phyloP scores from a whole-genome alignment of 331 rosid genomes.

The Quercus phellos region DNA sequence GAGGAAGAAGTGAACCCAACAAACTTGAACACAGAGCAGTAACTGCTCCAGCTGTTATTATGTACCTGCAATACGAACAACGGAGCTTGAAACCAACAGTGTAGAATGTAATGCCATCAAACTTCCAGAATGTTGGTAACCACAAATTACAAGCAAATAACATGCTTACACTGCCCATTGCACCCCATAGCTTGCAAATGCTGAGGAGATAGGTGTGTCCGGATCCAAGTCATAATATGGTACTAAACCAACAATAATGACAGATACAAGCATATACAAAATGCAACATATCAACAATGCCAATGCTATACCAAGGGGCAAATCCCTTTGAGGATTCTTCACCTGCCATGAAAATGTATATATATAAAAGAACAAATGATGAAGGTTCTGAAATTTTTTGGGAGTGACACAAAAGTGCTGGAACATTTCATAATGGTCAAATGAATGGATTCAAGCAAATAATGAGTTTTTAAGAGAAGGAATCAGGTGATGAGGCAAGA shows the following conservation, averaged over 20 bases:
- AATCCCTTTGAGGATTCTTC: constrained; percentile 85
- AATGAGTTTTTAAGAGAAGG: not conserved
- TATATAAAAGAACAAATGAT: not conserved
- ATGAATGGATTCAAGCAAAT: not conserved
- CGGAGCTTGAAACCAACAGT: not conserved
- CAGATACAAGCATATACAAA: constrained; percentile 78
- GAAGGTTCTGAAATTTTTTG: not conserved
- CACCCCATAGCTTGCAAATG: constrained; percentile 78
- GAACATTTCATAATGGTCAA: not conserved
- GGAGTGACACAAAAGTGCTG: not conserved
- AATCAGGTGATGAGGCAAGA: not conserved
- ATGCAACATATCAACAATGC: constrained; percentile 68
- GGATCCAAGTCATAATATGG: constrained; percentile 83
- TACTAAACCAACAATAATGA: constrained; percentile 84
- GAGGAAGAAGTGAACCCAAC: constrained; percentile 95
- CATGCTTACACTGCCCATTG: constrained; percentile 94
- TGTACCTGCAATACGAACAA: constrained; percentile 46
- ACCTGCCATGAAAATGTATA: constrained; percentile 39
- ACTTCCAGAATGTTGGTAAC: constrained; percentile 2
- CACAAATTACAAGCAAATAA: constrained; percentile 10
- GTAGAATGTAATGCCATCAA: not conserved
- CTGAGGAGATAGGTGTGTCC: constrained; percentile 84
- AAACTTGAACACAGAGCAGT: constrained; percentile 87
- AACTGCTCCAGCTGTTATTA: constrained; percentile 79
- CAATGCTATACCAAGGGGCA: constrained; percentile 74